Evolutionary conservation across 306 rosid species (phyloP).

Genomic region (Herpetospermum pedunculosum): DNA sequence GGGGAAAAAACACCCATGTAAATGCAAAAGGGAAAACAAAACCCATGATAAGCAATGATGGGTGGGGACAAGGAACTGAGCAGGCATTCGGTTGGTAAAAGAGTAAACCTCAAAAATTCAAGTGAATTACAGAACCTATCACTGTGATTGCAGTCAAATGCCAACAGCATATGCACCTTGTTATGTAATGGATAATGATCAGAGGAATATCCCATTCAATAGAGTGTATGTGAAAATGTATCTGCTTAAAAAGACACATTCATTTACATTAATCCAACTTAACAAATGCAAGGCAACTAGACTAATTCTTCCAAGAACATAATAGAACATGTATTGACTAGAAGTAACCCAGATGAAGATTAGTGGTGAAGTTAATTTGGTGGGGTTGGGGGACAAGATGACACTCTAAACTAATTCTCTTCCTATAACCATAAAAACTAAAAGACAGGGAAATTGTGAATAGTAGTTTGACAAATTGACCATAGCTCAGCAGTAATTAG

Average conservation of each 20-base stretch:
- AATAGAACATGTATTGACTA: neutral
- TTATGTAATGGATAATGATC: neutral
- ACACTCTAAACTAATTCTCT: neutral
- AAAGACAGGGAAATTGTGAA: constrained; percentile 13
- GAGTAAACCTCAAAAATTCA: neutral
- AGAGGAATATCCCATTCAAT: neutral
- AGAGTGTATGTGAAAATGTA: neutral
- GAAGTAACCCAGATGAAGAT: neutral
- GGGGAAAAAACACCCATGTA: neutral
- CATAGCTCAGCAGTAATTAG: too few species aligned
- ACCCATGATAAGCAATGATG: neutral
- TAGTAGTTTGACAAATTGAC: too few species aligned
- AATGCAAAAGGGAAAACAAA: neutral
- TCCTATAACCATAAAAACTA: neutral
- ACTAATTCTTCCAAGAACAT: neutral
- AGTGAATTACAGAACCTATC: neutral
- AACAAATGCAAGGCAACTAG: neutral
- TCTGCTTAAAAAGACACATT: neutral
- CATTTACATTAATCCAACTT: neutral
- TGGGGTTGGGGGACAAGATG: neutral
- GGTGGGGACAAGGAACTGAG: neutral
- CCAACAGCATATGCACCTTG: neutral
- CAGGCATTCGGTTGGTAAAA: neutral
- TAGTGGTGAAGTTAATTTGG: neutral
- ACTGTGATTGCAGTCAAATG: neutral